Percentiles rank a stretch among this genome's conserved stretches.
phyloP scores from a whole-genome alignment of 306 rosid species.

The Heteromeles arbutifolia region DNA sequence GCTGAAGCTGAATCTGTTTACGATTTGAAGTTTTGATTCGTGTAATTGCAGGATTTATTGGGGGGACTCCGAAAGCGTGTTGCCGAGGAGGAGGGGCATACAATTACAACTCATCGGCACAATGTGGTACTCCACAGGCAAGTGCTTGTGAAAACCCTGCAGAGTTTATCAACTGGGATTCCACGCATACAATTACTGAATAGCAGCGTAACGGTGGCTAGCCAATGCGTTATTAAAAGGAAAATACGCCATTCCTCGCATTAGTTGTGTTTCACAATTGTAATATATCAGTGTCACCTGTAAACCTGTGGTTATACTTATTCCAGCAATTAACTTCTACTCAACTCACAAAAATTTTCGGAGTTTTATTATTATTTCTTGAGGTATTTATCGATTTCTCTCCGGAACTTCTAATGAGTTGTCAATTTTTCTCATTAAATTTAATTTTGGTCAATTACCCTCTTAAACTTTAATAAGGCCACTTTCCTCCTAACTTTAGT shows the following conservation, averaged over 20 bases:
- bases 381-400: too few relatives aligned
- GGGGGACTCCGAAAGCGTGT: neutral
- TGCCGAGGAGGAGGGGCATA: conserved; percentile 8
- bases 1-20: neutral
- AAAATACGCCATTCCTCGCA: neutral
- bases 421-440: too few relatives aligned
- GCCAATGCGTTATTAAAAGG: neutral
- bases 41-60: neutral
- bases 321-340: neutral
- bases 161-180: neutral
- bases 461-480: too few relatives aligned
- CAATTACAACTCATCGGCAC: conserved; percentile 2
- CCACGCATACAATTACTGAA: too few relatives aligned
- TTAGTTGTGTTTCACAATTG: neutral
- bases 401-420: too few relatives aligned
- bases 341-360: too few relatives aligned
- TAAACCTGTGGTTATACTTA: neutral
- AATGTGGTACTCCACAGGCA: neutral
- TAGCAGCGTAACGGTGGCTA: conserved; percentile 4
- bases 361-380: too few relatives aligned
- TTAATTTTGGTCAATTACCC: too few relatives aligned
- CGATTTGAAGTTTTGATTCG: neutral
- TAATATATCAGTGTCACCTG: neutral
- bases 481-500: too few relatives aligned
- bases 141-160: conserved; percentile 5